Evolutionary conservation across 116 monocot species (phyloP).

Genomic region (Dioscorea cayenensis): DNA sequence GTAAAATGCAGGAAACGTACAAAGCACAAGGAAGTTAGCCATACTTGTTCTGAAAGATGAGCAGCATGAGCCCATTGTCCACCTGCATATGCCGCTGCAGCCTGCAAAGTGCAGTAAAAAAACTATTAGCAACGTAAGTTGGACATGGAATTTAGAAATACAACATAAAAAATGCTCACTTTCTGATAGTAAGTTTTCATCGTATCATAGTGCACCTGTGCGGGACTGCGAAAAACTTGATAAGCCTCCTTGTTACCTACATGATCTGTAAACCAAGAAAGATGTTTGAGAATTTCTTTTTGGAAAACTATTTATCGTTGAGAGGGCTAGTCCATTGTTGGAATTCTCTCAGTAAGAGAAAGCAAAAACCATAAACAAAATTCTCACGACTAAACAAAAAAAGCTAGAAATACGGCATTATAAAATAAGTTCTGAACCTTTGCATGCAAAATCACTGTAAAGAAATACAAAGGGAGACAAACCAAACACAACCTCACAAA

Average conservation of each 20-base stretch:
- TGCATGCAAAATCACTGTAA: no score
- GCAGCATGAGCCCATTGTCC: slow-evolving; percentile 73
- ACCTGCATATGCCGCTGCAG: slow-evolving; percentile 68
- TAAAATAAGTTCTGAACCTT: no score
- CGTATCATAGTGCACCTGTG: slow-evolving; percentile 57
- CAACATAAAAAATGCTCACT: slow-evolving; percentile 27
- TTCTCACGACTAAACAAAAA: no score
- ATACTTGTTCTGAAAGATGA: slow-evolving; percentile 76
- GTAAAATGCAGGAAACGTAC: background rate
- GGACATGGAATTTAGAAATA: background rate
- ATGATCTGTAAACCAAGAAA: background rate
- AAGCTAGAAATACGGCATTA: no score
- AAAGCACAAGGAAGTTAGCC: background rate
- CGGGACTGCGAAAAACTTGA: slow-evolving; percentile 37
- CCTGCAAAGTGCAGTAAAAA: slow-evolving; percentile 28
- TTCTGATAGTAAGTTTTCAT: slow-evolving; percentile 68
- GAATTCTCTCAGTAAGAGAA: no score
- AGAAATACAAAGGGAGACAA: no score
- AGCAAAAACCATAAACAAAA: no score
- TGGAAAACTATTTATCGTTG: no score
- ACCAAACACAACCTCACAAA: no score
- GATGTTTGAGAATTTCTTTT: background rate
- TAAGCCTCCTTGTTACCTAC: slow-evolving; percentile 37
- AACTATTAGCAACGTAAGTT: background rate
- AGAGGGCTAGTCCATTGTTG: no score